A percentile compares a stretch with the other conserved stretches of the same genome.
These are phyloP conservation scores for Penicillium sp. DNA, from an alignment of 2,329 filamentous ascomycete genomes.

Conservation along the genomic window DNA sequence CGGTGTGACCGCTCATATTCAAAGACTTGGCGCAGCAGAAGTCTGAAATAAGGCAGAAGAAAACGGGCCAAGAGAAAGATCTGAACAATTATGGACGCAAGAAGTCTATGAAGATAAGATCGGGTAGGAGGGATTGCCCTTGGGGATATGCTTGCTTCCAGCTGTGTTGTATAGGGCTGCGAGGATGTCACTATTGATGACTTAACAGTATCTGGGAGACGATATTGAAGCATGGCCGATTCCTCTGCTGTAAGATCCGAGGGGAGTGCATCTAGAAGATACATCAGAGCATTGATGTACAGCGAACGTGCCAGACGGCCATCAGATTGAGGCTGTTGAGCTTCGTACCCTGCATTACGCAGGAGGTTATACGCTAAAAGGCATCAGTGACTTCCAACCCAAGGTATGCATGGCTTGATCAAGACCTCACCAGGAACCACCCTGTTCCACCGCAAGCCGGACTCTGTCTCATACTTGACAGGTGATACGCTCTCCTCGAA, in stretches of 20 bases:
- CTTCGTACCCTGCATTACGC: constrained; percentile 36
- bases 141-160: not conserved
- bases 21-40: constrained; percentile 56
- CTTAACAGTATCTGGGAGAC: constrained; percentile 26
- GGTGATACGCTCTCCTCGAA: constrained; percentile 6
- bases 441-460: constrained; percentile 37
- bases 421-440: constrained; percentile 31
- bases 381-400: not conserved
- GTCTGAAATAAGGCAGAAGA: constrained; percentile 60
- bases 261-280: constrained; percentile 38
- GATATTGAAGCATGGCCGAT: constrained; percentile 25
- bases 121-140: constrained; percentile 4
- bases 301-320: constrained; percentile 33
- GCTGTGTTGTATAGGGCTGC: not conserved
- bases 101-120: constrained; percentile 60
- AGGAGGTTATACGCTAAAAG: constrained; percentile 36
- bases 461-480: constrained; percentile 30
- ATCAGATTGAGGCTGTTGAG: constrained; percentile 33
- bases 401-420: not conserved
- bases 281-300: constrained; percentile 39
- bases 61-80: constrained; percentile 62
- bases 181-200: constrained; percentile 9
- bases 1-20: constrained; percentile 66
- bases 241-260: constrained; percentile 33
- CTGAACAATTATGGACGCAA: constrained; percentile 58